phyloP scores from a whole-genome alignment of 768 basidiomycete genomes.

The Mycena crocata region DNA sequence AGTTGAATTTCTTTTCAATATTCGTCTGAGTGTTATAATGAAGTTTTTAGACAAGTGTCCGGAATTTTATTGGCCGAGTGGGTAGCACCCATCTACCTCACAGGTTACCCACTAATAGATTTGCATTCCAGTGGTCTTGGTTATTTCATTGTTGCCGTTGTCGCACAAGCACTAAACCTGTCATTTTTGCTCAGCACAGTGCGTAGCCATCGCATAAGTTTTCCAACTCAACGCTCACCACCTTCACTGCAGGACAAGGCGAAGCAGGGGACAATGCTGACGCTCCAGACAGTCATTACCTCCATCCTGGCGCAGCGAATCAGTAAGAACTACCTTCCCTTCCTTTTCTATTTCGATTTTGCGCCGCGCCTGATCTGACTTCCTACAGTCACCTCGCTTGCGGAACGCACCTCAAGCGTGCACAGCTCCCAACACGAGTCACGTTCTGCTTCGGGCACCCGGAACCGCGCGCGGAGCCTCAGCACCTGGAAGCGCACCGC shows the following conservation, averaged over 20 bases:
- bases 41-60: not conserved
- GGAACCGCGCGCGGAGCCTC: not conserved
- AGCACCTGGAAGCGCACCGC: not conserved
- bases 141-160: not conserved
- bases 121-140: not conserved
- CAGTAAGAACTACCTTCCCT: not conserved
- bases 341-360: not conserved
- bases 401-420: not conserved
- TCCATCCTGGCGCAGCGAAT: constrained; percentile 8
- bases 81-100: not conserved
- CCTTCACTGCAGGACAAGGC: not conserved
- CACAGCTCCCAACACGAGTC: not conserved
- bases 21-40: not conserved
- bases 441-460: not conserved
- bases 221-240: not conserved
- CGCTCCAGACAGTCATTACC: constrained; percentile 2
- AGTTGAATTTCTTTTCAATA: not conserved
- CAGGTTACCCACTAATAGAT: not conserved
- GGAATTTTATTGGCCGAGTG: not conserved
- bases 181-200: not conserved
- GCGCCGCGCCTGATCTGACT: not conserved
- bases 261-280: constrained; percentile 6
- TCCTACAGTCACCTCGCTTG: not conserved
- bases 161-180: not conserved
- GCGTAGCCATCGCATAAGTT: not conserved